Conservation (phyloP, 768 basidiomycete genomes). For the Daedalea quercina region DNA sequence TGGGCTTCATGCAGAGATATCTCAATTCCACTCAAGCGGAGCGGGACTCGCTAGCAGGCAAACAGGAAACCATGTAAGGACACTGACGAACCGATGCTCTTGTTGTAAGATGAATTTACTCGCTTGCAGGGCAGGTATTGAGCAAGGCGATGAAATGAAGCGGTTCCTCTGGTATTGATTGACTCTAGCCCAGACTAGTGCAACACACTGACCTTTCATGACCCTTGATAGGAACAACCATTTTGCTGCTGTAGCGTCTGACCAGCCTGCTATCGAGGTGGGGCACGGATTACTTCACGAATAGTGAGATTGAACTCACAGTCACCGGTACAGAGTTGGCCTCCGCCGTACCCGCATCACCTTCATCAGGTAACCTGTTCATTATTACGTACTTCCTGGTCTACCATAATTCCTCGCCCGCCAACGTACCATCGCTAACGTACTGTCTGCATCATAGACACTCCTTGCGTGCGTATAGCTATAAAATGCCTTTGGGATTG, state of each 20-base stretch:
- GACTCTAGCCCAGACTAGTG: not conserved
- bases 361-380: constrained; percentile 48
- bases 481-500: too few species aligned
- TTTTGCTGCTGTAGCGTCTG: constrained; percentile 63
- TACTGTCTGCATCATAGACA: too few species aligned
- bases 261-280: constrained; percentile 62
- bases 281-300: constrained; percentile 1
- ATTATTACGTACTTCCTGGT: too few species aligned
- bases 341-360: constrained; percentile 33
- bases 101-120: not conserved
- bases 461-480: constrained; percentile 43
- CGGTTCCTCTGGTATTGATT: constrained; percentile 55
- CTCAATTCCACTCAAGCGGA: constrained; percentile 34
- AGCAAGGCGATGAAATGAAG: constrained; percentile 66
- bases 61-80: constrained; percentile 50
- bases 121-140: constrained; percentile 51
- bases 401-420: too few species aligned
- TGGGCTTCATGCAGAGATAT: constrained; percentile 60
- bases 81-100: too few species aligned
- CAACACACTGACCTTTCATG: not conserved
- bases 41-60: constrained; percentile 34
- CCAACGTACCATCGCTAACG: too few species aligned
- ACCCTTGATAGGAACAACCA: constrained; percentile 53
- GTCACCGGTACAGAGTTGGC: constrained; percentile 41
- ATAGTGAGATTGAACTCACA: not conserved